Evolutionary conservation across 305 asterid species (phyloP).

Genomic region (Fraxinus paxiana): DNA sequence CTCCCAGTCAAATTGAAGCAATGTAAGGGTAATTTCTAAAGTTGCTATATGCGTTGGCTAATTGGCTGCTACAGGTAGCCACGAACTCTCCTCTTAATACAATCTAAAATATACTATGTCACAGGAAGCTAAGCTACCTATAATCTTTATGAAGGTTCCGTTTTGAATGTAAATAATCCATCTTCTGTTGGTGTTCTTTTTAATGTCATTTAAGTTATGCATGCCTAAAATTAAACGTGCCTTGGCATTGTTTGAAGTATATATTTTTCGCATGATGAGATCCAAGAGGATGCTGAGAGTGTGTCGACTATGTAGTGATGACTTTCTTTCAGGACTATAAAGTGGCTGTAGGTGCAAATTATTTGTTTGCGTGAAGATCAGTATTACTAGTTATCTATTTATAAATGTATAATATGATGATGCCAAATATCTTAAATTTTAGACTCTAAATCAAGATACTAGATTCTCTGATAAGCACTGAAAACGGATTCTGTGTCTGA

Average conservation of each 20-base stretch:
- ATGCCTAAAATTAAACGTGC: neutral
- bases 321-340: slow-evolving; percentile 1
- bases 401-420: slow-evolving; percentile 1
- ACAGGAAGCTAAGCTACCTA: neutral
- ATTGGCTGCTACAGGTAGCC: neutral
- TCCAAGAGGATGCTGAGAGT: neutral
- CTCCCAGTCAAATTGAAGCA: neutral
- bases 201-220: neutral
- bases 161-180: neutral
- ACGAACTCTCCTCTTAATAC: neutral
- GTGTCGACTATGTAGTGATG: neutral
- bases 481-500: neutral
- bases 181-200: neutral
- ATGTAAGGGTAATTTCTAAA: neutral
- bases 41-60: neutral
- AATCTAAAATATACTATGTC: neutral
- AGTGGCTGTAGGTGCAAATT: neutral
- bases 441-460: neutral
- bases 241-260: slow-evolving; percentile 1
- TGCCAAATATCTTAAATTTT: slow-evolving; percentile 3
- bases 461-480: neutral
- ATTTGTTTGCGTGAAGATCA: neutral
- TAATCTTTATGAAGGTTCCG: neutral
- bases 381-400: neutral
- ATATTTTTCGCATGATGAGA: neutral